These are phyloP conservation scores for Trametes sp. DNA, from an alignment of 1,284 basidiomycete species.

Conservation along the genomic window DNA sequence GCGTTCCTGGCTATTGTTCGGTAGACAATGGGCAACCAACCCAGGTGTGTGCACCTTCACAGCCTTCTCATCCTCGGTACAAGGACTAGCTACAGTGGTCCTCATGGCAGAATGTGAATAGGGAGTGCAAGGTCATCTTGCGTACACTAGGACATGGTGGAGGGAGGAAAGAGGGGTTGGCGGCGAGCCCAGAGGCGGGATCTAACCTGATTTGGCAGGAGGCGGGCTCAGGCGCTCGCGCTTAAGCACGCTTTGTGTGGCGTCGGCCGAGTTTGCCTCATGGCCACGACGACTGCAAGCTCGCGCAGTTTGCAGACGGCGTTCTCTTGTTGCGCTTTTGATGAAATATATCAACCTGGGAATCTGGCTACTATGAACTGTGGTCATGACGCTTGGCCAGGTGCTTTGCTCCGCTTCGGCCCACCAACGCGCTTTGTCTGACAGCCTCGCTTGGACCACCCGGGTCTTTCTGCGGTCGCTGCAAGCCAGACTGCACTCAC, in stretches of 20 bases:
- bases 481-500: background rate
- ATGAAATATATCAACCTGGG: no score
- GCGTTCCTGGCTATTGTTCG: conserved; percentile 24
- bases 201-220: conserved; percentile 4
- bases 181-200: background rate
- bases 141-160: background rate
- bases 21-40: conserved; percentile 10
- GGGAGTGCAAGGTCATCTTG: no score
- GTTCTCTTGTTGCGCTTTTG: no score
- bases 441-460: background rate
- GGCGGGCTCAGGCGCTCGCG: background rate
- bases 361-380: background rate
- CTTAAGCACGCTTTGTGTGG: background rate
- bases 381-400: background rate
- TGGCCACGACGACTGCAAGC: no score
- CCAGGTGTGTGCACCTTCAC: background rate
- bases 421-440: conserved; percentile 2
- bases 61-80: background rate
- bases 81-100: no score
- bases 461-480: background rate
- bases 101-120: no score
- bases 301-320: no score
- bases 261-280: no score
- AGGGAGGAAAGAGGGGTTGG: background rate
- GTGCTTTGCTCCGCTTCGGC: background rate